Conservation (phyloP, 176 grass and related monocot genomes). For the Neostapfia colusana region DNA sequence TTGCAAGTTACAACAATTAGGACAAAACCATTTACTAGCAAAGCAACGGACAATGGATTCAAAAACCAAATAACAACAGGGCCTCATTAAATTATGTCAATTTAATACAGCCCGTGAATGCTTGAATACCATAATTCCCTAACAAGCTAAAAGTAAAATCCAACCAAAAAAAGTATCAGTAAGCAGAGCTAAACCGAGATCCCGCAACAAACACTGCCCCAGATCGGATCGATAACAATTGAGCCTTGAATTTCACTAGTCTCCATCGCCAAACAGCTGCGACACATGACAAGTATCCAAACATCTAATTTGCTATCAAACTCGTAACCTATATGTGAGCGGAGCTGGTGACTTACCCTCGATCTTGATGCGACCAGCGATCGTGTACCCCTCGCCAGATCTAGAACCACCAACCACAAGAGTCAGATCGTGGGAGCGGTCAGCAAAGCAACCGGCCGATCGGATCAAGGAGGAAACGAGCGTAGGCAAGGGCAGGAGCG, state of each 20-base stretch:
- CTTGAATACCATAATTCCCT: background rate
- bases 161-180: background rate
- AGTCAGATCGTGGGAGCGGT: background rate
- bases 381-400: conserved; percentile 63
- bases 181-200: conserved; percentile 10
- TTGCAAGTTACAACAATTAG: background rate
- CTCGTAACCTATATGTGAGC: background rate
- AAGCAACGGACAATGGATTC: background rate
- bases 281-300: background rate
- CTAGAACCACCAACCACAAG: conserved; percentile 38
- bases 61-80: background rate
- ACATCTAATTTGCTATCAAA: background rate
- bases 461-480: conserved; percentile 27
- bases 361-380: conserved; percentile 80
- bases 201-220: background rate
- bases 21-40: background rate
- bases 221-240: background rate
- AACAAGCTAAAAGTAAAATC: background rate
- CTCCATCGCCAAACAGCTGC: background rate
- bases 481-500: background rate
- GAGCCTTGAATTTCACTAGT: background rate
- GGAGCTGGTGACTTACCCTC: conserved; percentile 47
- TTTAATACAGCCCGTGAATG: background rate
- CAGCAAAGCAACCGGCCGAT: conserved; percentile 22
- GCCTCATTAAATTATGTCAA: background rate